Evolutionary conservation across 1,284 basidiomycete genomes (phyloP).

Genomic region (Ceratorhiza oryzae-sativae): DNA sequence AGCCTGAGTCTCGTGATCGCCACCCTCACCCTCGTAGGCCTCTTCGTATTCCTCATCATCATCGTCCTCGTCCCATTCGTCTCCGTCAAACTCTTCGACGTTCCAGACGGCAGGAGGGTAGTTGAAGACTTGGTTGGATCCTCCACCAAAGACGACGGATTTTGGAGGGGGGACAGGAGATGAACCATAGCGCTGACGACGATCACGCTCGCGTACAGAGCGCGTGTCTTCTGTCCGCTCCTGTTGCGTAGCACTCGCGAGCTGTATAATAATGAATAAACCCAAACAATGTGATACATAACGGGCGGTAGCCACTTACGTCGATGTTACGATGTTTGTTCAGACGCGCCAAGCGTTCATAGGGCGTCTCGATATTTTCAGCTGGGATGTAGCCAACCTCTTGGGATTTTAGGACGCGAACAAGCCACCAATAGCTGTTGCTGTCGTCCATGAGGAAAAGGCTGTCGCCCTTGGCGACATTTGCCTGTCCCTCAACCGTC

Average conservation of each 20-base stretch:
- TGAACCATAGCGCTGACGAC: constrained; percentile 55
- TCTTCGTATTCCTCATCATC: constrained; percentile 45
- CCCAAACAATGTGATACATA: constrained; percentile 14
- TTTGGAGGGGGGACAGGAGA: constrained; percentile 59
- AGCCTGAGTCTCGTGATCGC: constrained; percentile 43
- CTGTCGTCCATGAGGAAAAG: constrained; percentile 94
- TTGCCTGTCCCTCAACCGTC: constrained; percentile 95
- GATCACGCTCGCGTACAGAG: constrained; percentile 56
- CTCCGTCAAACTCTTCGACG: constrained; percentile 41
- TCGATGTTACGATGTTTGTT: constrained; percentile 99
- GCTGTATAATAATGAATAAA: constrained; percentile 53
- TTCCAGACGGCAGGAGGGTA: constrained; percentile 81
- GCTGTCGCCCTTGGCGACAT: constrained; percentile 95
- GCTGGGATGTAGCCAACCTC: constrained; percentile 99
- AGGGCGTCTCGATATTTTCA: constrained; percentile 99
- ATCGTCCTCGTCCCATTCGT: constrained; percentile 45
- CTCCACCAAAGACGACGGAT: constrained; percentile 64
- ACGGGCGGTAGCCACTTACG: constrained; percentile 58
- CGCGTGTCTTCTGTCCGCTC: constrained; percentile 64
- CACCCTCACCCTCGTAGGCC: constrained; percentile 15
- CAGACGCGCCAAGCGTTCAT: constrained; percentile 91
- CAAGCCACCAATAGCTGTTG: constrained; percentile 98
- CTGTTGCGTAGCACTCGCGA: constrained; percentile 75
- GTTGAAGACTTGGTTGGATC: constrained; percentile 65
- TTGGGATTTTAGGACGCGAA: constrained; percentile 94